phyloP scores from a whole-genome alignment of 345 rosid genomes.

The Gossypium raimondii region DNA sequence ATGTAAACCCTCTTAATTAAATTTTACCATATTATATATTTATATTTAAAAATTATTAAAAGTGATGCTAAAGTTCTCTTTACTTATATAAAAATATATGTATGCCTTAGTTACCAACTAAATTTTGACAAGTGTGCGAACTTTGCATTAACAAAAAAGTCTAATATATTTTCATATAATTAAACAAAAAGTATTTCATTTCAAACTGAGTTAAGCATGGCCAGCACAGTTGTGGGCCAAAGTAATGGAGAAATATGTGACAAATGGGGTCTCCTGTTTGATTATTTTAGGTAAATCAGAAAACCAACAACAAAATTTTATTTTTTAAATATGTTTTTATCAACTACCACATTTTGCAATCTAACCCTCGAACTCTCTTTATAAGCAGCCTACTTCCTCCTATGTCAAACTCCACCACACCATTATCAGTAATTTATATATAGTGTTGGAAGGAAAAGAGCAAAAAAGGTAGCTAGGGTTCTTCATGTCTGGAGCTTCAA shows the following conservation, averaged over 20 bases:
- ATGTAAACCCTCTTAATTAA: too few relatives aligned
- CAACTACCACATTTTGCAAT: neutral
- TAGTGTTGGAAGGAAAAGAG: neutral
- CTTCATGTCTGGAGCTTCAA: constrained; percentile 19
- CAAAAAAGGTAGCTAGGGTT: neutral
- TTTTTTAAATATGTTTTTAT: neutral
- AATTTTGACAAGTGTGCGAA: neutral
- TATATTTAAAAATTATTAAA: too few relatives aligned
- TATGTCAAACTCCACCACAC: constrained; percentile 3
- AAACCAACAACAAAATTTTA: neutral
- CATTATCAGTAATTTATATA: neutral
- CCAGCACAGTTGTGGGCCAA: constrained; percentile 9
- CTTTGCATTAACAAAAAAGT: neutral
- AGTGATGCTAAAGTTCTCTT: too few relatives aligned
- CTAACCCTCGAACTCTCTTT: neutral
- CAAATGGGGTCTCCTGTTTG: neutral
- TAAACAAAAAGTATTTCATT: too few relatives aligned
- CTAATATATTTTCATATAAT: neutral
- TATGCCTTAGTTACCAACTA: neutral
- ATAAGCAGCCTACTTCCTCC: neutral
- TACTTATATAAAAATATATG: too few relatives aligned
- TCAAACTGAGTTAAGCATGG: neutral
- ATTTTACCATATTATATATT: too few relatives aligned
- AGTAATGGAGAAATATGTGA: neutral
- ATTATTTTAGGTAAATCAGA: neutral